Conservation (phyloP, 2,329 filamentous ascomycete species). For the Diatrype stigma region DNA sequence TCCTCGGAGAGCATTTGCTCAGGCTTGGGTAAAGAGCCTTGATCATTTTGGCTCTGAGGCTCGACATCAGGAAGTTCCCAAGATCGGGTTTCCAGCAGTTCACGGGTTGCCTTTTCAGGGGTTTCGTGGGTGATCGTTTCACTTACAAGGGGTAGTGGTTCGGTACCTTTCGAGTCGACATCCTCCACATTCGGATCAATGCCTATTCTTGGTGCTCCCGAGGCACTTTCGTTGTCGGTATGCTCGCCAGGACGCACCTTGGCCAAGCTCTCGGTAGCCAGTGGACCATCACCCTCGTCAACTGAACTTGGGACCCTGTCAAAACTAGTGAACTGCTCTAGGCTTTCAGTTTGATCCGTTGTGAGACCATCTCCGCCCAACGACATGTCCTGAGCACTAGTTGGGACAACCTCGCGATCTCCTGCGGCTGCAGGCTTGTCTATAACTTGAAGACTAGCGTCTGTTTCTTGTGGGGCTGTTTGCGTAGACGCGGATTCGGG, state of each 20-base stretch:
- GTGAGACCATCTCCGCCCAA: slow-evolving; percentile 4
- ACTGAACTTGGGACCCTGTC: slow-evolving; percentile 3
- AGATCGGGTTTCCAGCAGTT: slow-evolving; percentile 2
- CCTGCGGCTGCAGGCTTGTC: slow-evolving; percentile 1
- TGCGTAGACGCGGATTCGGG: slow-evolving; percentile 11
- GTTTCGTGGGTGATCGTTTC: slow-evolving; percentile 2
- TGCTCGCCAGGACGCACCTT: slow-evolving; percentile 2
- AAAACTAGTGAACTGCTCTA: background rate
- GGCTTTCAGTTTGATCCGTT: background rate
- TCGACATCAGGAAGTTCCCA: background rate
- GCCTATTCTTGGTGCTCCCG: background rate
- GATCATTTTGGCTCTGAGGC: background rate
- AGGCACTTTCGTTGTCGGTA: slow-evolving; percentile 3
- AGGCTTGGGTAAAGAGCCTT: background rate
- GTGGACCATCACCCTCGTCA: slow-evolving; percentile 2
- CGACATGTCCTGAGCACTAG: slow-evolving; percentile 1
- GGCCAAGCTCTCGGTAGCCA: slow-evolving; percentile 3
- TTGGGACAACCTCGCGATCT: background rate
- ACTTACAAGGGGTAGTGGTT: background rate
- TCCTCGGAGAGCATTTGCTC: slow-evolving; percentile 2
- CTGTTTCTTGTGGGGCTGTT: slow-evolving; percentile 10
- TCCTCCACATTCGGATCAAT: slow-evolving; percentile 3
- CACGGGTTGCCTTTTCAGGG: slow-evolving; percentile 1
- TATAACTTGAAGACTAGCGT: slow-evolving; percentile 7
- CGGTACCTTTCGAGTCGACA: slow-evolving; percentile 2